Evolutionary conservation across 352 stramenopile genomes (phyloP).

Genomic region (Phytophthora citrophthora): DNA sequence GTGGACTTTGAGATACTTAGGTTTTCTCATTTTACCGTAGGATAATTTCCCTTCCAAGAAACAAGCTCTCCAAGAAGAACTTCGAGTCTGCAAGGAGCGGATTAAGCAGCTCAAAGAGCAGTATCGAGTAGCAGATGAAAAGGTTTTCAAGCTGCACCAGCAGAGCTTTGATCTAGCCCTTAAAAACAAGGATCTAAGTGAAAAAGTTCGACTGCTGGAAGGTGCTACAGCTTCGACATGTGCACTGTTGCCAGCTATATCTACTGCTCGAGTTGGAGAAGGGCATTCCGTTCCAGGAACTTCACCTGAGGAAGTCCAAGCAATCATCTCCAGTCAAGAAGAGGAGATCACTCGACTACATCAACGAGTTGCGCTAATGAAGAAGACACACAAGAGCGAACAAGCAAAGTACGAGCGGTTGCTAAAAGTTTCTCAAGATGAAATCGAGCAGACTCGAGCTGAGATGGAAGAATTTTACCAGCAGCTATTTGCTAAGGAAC

Average conservation of each 20-base stretch:
- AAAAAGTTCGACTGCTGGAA: constrained; percentile 56
- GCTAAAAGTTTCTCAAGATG: constrained; percentile 46
- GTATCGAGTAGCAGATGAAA: constrained; percentile 55
- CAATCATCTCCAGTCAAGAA: constrained; percentile 67
- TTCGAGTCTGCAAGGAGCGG: constrained; percentile 68
- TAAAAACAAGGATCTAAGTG: constrained; percentile 64
- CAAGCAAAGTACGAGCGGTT: constrained; percentile 58
- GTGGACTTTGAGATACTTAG: not conserved
- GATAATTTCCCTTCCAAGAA: constrained; percentile 60
- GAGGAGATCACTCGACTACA: constrained; percentile 69
- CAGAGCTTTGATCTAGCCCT: constrained; percentile 57
- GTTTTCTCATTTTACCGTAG: constrained; percentile 20
- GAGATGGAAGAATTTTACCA: constrained; percentile 61
- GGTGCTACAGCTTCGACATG: constrained; percentile 12
- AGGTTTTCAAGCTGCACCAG: constrained; percentile 51
- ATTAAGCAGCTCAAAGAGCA: constrained; percentile 67
- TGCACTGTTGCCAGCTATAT: constrained; percentile 4
- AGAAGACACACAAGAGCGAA: constrained; percentile 62
- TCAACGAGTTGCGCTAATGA: constrained; percentile 65
- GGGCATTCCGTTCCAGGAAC: constrained; percentile 8
- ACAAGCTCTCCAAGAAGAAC: constrained; percentile 58
- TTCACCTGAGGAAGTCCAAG: constrained; percentile 36
- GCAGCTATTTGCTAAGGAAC: constrained; percentile 64
- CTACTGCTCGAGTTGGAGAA: constrained; percentile 1
- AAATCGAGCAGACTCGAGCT: constrained; percentile 47